Evolutionary conservation across 495 filamentous ascomycete genomes (phyloP).

Genomic region (Sordaria brevicollis): DNA sequence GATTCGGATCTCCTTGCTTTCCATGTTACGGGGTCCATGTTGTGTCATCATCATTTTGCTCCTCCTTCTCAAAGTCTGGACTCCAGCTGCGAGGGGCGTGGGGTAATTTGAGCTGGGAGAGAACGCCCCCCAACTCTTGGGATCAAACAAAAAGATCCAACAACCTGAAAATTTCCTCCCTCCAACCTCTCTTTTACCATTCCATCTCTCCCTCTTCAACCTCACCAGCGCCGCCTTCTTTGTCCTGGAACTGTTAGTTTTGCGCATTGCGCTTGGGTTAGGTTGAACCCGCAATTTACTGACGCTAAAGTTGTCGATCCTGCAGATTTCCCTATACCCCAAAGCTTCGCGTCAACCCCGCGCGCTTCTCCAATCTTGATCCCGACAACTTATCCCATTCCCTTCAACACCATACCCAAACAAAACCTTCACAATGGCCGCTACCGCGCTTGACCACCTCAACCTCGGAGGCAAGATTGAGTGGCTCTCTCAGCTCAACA

Average conservation of each 20-base stretch:
- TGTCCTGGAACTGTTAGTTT: not conserved
- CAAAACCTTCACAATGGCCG: constrained; percentile 43
- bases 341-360: constrained; percentile 5
- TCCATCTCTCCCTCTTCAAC: not conserved
- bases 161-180: not conserved
- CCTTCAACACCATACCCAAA: not conserved
- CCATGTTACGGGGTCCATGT: not conserved
- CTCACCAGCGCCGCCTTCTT: not conserved
- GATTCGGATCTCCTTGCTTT: not conserved
- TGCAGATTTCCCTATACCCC: not conserved
- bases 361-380: constrained; percentile 1
- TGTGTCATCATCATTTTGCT: not conserved
- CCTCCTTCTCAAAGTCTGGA: not conserved
- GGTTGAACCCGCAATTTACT: not conserved
- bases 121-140: not conserved
- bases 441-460: constrained; percentile 68
- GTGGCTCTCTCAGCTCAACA: constrained; percentile 74
- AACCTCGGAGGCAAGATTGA: constrained; percentile 71
- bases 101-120: not conserved
- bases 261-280: not conserved
- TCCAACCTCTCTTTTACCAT: not conserved
- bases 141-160: not conserved
- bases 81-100: not conserved
- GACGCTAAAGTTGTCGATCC: not conserved
- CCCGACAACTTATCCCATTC: not conserved